phyloP scores from a whole-genome alignment of 2,329 filamentous ascomycete species.

The Lecanicillium sp. region DNA sequence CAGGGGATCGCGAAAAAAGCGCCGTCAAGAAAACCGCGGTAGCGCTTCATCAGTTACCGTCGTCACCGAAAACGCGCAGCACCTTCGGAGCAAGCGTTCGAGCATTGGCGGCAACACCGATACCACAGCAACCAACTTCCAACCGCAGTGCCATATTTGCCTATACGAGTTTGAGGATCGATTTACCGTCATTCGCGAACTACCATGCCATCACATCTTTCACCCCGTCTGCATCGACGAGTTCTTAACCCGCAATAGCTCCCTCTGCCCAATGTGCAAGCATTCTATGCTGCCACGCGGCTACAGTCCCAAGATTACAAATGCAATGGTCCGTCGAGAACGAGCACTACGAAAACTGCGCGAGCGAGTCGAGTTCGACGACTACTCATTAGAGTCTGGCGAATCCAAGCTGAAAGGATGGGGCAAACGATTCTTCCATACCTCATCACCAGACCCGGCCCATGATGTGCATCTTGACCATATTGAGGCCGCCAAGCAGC shows the following conservation, averaged over 20 bases:
- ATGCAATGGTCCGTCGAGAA: conserved; percentile 79
- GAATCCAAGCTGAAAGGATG: conserved; percentile 28
- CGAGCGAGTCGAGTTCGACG: conserved; percentile 40
- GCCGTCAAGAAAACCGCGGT: conserved; percentile 21
- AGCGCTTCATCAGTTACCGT: conserved; percentile 19
- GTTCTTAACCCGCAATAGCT: conserved; percentile 71
- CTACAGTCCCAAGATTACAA: conserved; percentile 65
- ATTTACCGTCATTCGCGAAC: conserved; percentile 68
- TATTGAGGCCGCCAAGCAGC: background rate
- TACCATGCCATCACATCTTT: conserved; percentile 88
- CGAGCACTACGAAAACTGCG: conserved; percentile 57
- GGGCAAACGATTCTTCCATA: conserved; percentile 26
- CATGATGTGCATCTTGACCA: conserved; percentile 2
- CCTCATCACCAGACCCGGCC: conserved; percentile 15
- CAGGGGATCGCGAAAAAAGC: conserved; percentile 20
- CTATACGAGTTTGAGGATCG: conserved; percentile 69
- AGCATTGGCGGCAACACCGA: conserved; percentile 25
- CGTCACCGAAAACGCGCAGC: conserved; percentile 15
- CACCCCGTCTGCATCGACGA: conserved; percentile 87
- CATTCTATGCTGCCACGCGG: conserved; percentile 66
- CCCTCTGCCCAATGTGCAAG: conserved; percentile 88
- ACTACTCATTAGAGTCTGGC: conserved; percentile 22
- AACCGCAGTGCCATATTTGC: conserved; percentile 86
- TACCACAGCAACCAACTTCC: conserved; percentile 50
- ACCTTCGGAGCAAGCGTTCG: conserved; percentile 30